Evolutionary conservation across 176 grass and related monocot species (phyloP).

Genomic region (Poa annua): DNA sequence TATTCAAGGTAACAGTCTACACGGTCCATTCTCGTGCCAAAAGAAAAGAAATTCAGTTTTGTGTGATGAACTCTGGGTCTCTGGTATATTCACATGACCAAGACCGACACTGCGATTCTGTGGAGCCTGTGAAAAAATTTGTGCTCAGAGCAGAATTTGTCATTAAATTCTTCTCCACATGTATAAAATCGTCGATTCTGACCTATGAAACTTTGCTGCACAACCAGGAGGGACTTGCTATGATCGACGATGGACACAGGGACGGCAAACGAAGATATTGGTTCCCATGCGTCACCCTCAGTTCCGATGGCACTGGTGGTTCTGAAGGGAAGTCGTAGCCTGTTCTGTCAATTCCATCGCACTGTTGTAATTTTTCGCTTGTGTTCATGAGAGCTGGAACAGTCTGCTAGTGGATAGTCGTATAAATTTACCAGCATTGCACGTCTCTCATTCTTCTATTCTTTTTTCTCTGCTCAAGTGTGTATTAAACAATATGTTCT

Average conservation of each 20-base stretch:
- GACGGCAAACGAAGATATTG: conserved; percentile 83
- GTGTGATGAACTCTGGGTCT: neutral
- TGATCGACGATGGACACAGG: conserved; percentile 95
- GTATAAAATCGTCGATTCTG: neutral
- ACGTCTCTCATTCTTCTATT: too few relatives aligned
- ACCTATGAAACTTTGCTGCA: neutral
- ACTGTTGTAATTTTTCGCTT: too few relatives aligned
- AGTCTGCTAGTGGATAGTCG: too few relatives aligned
- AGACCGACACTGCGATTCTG: neutral
- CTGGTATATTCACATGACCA: neutral
- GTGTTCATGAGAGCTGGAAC: too few relatives aligned
- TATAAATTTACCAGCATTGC: too few relatives aligned
- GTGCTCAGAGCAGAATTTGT: neutral
- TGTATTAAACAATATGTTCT: too few relatives aligned
- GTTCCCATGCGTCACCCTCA: conserved; percentile 88
- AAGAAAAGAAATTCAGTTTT: neutral
- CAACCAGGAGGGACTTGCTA: conserved; percentile 87
- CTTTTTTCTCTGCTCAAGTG: too few relatives aligned
- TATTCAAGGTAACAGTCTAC: neutral
- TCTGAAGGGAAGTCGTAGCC: conserved; percentile 34
- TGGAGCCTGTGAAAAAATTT: neutral
- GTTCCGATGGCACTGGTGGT: conserved; percentile 50
- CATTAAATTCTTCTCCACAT: neutral
- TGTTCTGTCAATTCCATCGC: neutral
- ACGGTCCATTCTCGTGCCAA: neutral